phyloP scores from a whole-genome alignment of 2,329 filamentous ascomycete species.

The Pseudocercospora crystallina region DNA sequence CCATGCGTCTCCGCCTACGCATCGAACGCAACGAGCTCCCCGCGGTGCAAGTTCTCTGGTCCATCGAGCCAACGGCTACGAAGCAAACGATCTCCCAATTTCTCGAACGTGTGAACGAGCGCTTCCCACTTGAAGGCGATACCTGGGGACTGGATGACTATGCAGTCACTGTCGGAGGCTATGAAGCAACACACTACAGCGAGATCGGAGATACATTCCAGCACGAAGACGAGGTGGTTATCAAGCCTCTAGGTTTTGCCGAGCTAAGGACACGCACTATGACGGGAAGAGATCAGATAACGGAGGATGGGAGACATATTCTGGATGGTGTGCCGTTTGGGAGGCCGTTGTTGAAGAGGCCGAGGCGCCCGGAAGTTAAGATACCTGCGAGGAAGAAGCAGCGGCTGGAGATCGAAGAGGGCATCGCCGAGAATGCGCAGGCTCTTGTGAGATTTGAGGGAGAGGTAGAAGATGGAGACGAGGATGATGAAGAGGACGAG shows the following conservation, averaged over 20 bases:
- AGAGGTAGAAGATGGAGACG: slow-evolving; percentile 33
- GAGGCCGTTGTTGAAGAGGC: slow-evolving; percentile 62
- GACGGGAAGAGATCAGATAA: slow-evolving; percentile 79
- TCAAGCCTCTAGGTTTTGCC: slow-evolving; percentile 72
- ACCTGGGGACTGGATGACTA: slow-evolving; percentile 92
- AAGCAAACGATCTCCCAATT: slow-evolving; percentile 68
- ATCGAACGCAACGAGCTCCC: slow-evolving; percentile 74
- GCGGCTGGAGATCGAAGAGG: slow-evolving; percentile 41
- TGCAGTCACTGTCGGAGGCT: slow-evolving; percentile 72
- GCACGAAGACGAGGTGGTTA: slow-evolving; percentile 80
- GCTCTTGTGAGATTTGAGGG: slow-evolving; percentile 16
- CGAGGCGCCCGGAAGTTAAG: slow-evolving; percentile 39
- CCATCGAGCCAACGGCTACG: slow-evolving; percentile 47
- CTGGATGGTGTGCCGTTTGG: slow-evolving; percentile 86
- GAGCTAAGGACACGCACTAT: slow-evolving; percentile 73
- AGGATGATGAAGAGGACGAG: slow-evolving; percentile 23
- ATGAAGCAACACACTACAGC: slow-evolving; percentile 87
- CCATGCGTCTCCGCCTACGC: slow-evolving; percentile 70
- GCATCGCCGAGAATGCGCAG: slow-evolving; percentile 46
- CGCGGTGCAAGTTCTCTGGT: slow-evolving; percentile 70
- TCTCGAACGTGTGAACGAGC: slow-evolving; percentile 73
- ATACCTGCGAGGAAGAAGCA: slow-evolving; percentile 34
- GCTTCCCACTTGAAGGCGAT: slow-evolving; percentile 75
- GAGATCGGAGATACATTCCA: slow-evolving; percentile 68
- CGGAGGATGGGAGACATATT: slow-evolving; percentile 72